phyloP scores from a whole-genome alignment of 179 eudicot species.

The Silene coronaria region DNA sequence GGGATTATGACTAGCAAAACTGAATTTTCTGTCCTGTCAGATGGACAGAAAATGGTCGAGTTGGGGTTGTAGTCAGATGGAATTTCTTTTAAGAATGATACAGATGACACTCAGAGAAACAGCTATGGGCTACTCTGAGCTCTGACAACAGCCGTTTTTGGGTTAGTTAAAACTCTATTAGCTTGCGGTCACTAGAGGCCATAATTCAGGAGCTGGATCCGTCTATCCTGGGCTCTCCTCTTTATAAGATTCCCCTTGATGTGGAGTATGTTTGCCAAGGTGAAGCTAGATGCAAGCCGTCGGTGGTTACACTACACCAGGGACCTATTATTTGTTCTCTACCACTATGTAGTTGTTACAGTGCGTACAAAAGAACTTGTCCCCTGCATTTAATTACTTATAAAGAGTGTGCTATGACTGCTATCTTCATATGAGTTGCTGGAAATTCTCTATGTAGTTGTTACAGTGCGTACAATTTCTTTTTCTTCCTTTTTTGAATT shows the following conservation, averaged over 20 bases:
- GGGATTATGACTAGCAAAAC: slow-evolving; percentile 66
- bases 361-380: slow-evolving; percentile 28
- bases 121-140: slow-evolving; percentile 25
- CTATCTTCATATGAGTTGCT: slow-evolving; percentile 43
- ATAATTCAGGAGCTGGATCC: slow-evolving; percentile 56
- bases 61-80: slow-evolving; percentile 53
- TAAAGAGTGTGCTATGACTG: slow-evolving; percentile 32
- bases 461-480: too few species aligned
- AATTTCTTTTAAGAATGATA: slow-evolving; percentile 45
- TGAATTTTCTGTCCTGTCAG: slow-evolving; percentile 53
- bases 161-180: slow-evolving; percentile 32
- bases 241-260: slow-evolving; percentile 56
- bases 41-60: slow-evolving; percentile 55
- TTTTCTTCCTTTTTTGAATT: too few species aligned
- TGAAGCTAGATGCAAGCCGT: slow-evolving; percentile 26
- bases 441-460: slow-evolving; percentile 52
- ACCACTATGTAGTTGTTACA: slow-evolving; percentile 34
- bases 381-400: slow-evolving; percentile 31
- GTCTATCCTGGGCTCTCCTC: slow-evolving; percentile 57
- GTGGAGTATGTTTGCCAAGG: slow-evolving; percentile 27
- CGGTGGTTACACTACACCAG: slow-evolving; percentile 42
- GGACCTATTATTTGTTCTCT: slow-evolving; percentile 40
- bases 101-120: slow-evolving; percentile 37
- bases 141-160: slow-evolving; percentile 39
- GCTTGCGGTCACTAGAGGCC: slow-evolving; percentile 42